A percentile compares a stretch with the other conserved stretches of the same genome.
These are phyloP conservation scores for Fusarium sp. DNA, from an alignment of 2,329 filamentous ascomycete species.

Conservation along the genomic window DNA sequence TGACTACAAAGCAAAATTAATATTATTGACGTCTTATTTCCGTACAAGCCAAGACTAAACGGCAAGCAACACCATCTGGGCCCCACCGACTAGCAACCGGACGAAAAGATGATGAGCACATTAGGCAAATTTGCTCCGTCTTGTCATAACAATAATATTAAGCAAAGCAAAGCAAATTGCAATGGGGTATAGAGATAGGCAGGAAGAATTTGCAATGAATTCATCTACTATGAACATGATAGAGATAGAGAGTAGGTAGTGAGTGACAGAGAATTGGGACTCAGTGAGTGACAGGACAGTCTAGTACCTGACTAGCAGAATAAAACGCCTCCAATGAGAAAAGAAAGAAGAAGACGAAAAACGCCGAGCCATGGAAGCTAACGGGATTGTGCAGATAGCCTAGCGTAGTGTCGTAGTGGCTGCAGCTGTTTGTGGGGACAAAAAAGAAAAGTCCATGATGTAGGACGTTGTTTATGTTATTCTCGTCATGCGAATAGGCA, in stretches of 20 bases:
- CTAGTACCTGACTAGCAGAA: slow-evolving; percentile 34
- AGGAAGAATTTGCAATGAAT: background rate
- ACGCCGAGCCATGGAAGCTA: slow-evolving; percentile 30
- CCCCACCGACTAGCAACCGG: background rate
- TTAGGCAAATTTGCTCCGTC: background rate
- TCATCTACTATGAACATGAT: background rate
- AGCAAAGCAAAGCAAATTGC: background rate
- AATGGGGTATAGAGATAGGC: background rate
- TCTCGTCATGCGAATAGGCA: background rate
- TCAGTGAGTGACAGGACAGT: slow-evolving; percentile 17
- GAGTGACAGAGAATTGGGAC: background rate
- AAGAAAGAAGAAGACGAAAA: background rate
- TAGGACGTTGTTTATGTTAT: slow-evolving; percentile 1
- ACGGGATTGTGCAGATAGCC: slow-evolving; percentile 11
- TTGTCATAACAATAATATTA: background rate
- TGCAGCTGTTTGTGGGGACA: slow-evolving; percentile 2
- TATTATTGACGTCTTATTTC: background rate
- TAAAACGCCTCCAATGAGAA: slow-evolving; percentile 33
- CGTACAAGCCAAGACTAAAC: background rate
- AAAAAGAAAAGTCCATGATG: slow-evolving; percentile 3
- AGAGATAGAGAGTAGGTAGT: slow-evolving; percentile 7
- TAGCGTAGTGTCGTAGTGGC: slow-evolving; percentile 5
- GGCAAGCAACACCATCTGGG: background rate
- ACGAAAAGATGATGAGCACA: background rate
- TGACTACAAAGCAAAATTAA: background rate